These are phyloP conservation scores for Jaenimonas drosophilae DNA, from an alignment of 208 protist genomes.

Conservation along the genomic window DNA sequence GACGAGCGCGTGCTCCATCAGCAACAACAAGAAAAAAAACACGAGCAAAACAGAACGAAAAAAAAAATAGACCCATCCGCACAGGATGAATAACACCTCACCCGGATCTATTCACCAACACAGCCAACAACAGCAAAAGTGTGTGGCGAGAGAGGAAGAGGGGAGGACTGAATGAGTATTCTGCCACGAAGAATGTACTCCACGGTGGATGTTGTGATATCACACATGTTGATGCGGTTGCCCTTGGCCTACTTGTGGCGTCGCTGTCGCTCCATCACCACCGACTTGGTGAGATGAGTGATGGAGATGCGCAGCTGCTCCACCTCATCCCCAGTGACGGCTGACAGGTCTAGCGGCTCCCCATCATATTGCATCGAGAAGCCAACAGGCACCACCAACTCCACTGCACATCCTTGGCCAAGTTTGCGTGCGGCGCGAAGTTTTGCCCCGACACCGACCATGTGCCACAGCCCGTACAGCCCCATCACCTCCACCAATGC, in stretches of 20 bases:
- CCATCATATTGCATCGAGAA: constrained; percentile 60
- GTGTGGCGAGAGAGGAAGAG: not conserved
- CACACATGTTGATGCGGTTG: too few relatives aligned
- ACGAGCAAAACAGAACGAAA: not conserved
- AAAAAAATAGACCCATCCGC: not conserved
- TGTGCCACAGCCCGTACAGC: constrained; percentile 43
- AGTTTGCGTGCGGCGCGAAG: constrained; percentile 24
- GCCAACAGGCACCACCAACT: constrained; percentile 25
- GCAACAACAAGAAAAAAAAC: constrained; percentile 8
- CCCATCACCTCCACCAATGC: constrained; percentile 21
- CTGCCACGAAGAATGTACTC: too few relatives aligned
- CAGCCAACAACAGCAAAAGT: not conserved
- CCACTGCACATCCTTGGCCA: constrained; percentile 17
- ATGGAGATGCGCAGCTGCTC: constrained; percentile 17
- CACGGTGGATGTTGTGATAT: too few relatives aligned
- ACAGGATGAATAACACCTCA: not conserved
- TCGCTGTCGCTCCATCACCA: too few relatives aligned
- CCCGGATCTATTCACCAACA: not conserved
- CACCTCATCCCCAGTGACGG: constrained; percentile 11
- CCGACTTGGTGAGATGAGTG: constrained; percentile 17
- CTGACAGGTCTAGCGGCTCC: constrained; percentile 42
- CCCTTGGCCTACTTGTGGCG: too few relatives aligned
- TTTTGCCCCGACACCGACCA: constrained; percentile 31
- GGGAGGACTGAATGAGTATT: too few relatives aligned
- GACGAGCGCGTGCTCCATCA: too few relatives aligned